These are phyloP conservation scores for Neurospora sp. DNA, from an alignment of 2,329 filamentous ascomycete genomes.

Conservation along the genomic window DNA sequence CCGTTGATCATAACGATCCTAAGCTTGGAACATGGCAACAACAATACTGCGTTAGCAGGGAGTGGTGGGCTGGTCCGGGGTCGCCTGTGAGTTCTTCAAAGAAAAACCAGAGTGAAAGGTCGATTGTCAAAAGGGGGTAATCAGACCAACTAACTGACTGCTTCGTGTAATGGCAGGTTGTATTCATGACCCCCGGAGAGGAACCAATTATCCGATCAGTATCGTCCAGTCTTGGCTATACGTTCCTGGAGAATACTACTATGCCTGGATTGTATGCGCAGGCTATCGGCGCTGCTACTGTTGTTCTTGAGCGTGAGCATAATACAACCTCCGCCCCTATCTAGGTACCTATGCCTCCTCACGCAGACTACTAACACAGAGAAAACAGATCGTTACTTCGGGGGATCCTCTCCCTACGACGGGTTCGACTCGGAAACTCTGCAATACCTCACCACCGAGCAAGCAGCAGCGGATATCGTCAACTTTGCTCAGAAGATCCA, in stretches of 20 bases:
- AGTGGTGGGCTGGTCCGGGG: conserved; percentile 14
- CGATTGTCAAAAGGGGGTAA: neutral
- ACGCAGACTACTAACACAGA: too few relatives aligned
- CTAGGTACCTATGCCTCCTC: too few relatives aligned
- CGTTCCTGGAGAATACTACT: conserved; percentile 15
- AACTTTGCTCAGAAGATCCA: conserved; percentile 15
- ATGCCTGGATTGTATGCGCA: conserved; percentile 12
- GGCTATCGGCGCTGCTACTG: conserved; percentile 10
- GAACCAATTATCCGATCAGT: conserved; percentile 6
- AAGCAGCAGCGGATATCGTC: conserved; percentile 13
- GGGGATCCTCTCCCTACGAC: conserved; percentile 14
- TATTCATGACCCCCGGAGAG: conserved; percentile 15
- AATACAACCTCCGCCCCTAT: too few relatives aligned
- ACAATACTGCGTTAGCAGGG: conserved; percentile 15
- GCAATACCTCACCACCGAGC: conserved; percentile 15
- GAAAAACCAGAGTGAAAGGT: neutral
- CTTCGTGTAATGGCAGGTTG: conserved; percentile 4
- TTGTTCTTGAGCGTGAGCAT: conserved; percentile 11
- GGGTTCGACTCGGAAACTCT: conserved; percentile 14
- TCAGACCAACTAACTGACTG: neutral
- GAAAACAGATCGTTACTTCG: conserved; percentile 15
- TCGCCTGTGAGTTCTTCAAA: conserved; percentile 9
- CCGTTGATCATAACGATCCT: conserved; percentile 15
- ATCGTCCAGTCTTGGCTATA: conserved; percentile 8
- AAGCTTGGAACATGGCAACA: conserved; percentile 14